These are phyloP conservation scores for Ustilago esculenta DNA, from an alignment of 1,284 basidiomycete species.

Conservation along the genomic window DNA sequence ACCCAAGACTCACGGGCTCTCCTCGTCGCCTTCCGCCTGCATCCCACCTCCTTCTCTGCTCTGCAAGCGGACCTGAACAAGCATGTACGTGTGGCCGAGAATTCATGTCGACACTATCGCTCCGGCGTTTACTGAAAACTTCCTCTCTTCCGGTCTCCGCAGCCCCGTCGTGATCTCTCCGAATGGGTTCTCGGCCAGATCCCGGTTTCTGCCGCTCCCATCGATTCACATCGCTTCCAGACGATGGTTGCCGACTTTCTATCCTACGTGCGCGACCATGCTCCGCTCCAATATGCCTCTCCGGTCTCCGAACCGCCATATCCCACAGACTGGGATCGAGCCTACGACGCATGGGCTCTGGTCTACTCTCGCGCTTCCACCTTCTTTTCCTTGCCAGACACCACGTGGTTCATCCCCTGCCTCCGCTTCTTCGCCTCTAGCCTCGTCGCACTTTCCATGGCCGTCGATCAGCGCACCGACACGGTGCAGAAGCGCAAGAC, in stretches of 20 bases:
- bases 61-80: slow-evolving; percentile 30
- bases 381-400: slow-evolving; percentile 64
- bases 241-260: slow-evolving; percentile 43
- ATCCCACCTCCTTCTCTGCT: slow-evolving; percentile 26
- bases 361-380: slow-evolving; percentile 58
- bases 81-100: slow-evolving; percentile 8
- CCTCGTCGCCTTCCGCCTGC: slow-evolving; percentile 26
- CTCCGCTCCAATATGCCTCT: slow-evolving; percentile 18
- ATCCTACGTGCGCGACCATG: slow-evolving; percentile 37
- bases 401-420: slow-evolving; percentile 62
- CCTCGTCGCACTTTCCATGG: slow-evolving; percentile 38
- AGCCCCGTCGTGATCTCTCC: slow-evolving; percentile 35
- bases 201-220: slow-evolving; percentile 23
- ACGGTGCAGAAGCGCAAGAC: slow-evolving; percentile 51
- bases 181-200: slow-evolving; percentile 31
- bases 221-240: slow-evolving; percentile 47
- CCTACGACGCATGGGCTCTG: slow-evolving; percentile 55
- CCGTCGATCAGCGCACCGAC: slow-evolving; percentile 37
- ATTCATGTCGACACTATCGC: background rate
- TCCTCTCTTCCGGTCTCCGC: background rate
- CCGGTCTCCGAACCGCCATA: slow-evolving; percentile 3
- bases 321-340: slow-evolving; percentile 29
- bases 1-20: slow-evolving; percentile 22
- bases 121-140: background rate
- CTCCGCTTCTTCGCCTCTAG: slow-evolving; percentile 49